Conservation (phyloP, 2,329 filamentous ascomycete species). For the Trichoderma semiorbis region DNA sequence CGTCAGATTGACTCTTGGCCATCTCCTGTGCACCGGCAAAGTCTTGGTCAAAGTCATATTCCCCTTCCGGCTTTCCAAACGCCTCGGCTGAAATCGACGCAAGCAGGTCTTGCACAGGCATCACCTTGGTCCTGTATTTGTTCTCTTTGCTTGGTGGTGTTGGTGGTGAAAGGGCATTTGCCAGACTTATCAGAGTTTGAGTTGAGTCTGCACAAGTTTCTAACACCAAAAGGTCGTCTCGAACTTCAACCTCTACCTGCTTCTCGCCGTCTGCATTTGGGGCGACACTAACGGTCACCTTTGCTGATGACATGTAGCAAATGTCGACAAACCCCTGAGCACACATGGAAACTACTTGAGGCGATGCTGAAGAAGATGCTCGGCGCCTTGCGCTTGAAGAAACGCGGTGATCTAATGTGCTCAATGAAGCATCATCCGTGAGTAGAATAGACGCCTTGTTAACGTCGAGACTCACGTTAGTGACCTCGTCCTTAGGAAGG, state of each 20-base stretch:
- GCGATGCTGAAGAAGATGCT: slow-evolving; percentile 38
- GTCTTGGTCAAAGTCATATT: slow-evolving; percentile 61
- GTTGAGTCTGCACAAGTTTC: slow-evolving; percentile 98
- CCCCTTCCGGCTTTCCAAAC: slow-evolving; percentile 60
- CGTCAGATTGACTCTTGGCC: slow-evolving; percentile 37
- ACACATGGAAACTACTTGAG: slow-evolving; percentile 55
- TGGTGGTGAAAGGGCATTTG: slow-evolving; percentile 79
- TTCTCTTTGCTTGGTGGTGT: slow-evolving; percentile 75
- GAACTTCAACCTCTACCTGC: slow-evolving; percentile 73
- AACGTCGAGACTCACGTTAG: slow-evolving; percentile 63
- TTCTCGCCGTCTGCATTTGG: slow-evolving; percentile 55
- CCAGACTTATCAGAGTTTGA: slow-evolving; percentile 77
- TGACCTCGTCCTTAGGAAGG: slow-evolving; percentile 62
- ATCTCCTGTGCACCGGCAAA: slow-evolving; percentile 54
- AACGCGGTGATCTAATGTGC: slow-evolving; percentile 19
- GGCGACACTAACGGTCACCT: slow-evolving; percentile 59
- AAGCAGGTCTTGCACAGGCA: slow-evolving; percentile 83
- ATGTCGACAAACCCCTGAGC: slow-evolving; percentile 78
- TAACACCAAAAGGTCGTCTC: slow-evolving; percentile 81
- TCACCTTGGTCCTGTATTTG: slow-evolving; percentile 82
- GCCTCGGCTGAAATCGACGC: slow-evolving; percentile 87
- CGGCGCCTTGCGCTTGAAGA: slow-evolving; percentile 25
- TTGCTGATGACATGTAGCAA: slow-evolving; percentile 81
- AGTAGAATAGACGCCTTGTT: slow-evolving; percentile 80
- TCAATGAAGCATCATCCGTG: slow-evolving; percentile 64